Evolutionary conservation across 495 filamentous ascomycete genomes (phyloP), one percentile per base, ranked within the genome.

Genomic region (Penicillium waksmanii): DNA sequence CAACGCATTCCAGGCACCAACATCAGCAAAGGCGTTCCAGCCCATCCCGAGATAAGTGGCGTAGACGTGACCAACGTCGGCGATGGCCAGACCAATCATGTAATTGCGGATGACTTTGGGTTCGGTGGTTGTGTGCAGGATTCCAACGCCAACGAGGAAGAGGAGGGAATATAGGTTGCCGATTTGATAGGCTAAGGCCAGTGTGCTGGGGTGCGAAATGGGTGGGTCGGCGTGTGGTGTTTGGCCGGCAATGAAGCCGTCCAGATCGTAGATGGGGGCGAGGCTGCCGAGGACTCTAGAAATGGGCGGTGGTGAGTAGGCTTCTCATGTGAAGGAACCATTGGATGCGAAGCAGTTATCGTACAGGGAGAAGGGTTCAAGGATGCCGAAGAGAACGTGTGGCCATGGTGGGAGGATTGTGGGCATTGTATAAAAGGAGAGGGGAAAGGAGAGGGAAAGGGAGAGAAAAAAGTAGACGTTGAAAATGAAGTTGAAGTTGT

Each of bases 321-420:
- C 49, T 27, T 38, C 62, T 31, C 40, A n/a, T 54, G 21, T 62
- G 27, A 31, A 31, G 27, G 27, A 5, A 8, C 27, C 42, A 36
- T 42, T 60, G 25, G 47, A 11, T 10, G 35, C 34, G 56, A 49
- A 34, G 17, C 12, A 56, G 64, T 49, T 43, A 35, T 56, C 78
- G 73, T 82, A 89, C 86, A 89, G 77, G 17, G 86, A 85, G 46
- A 91, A 69, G 5, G 89, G 89, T 70, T 92, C 89, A 38, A 90
- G 60, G 56, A 91, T 60, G 27, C 65, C 75, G 38, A 80, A 84
- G 23, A 79, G 60, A 51, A 79, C 52, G 51, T 74, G 68, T 13
- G 77, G 76, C 74, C 75, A 78, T 56, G 68, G 60, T 50, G 77
- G 77, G 44, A 79, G 68, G 42, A 76, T 73, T 17, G 73, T 76